Base-by-base conservation (phyloP, 2,329 filamentous ascomycete genomes). In the Pseudopithomyces maydicus region DNA sequence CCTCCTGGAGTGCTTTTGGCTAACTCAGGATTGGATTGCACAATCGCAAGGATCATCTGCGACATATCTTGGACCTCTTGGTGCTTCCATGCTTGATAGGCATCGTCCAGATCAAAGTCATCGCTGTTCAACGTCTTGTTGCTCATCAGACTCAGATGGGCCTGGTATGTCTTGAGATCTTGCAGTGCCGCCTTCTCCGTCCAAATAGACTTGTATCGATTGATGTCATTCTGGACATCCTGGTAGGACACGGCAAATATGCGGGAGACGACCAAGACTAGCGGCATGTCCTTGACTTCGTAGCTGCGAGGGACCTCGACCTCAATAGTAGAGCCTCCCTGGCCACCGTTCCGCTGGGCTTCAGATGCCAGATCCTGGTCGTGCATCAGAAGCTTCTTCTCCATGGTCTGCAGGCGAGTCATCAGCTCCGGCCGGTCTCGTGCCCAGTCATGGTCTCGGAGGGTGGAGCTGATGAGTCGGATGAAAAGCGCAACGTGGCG, bases 261-360 rank as follows among this genome's bases (percentile, higher is more conserved):
- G 67, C 85, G 88, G 49, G 90, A 90, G 23, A 99, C 93, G 35
- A 89, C 85, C 73, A 95, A 89, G 26, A 97, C 95, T 78, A 97
- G 85, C 36, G 89, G 89, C 95, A 99, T 99, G 73, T 99, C 95
- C 77, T 95, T 97, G 72, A 98, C 89, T 75, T 97, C 91, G 75
- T 97, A 91, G 70, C 88, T 95, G 56, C 96, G 80, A 11, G 94
- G 92, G 2, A 92, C 86, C 55, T 90, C 84, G 20, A 94, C 90
- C 74, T 97, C 94, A 61, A 95, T 84, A 8, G 89, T 90, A 46
- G 85, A 85, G 35, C 87, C 77, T 14, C 87, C 82, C 66, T 78
- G 81, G 45, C 82, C 81, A 52, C 84, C 82, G 67, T 85, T 84
- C 46, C 82, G 82, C 47, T 84, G 79, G 64, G 68, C 82, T 64